Base-by-base conservation (phyloP, 2,329 filamentous ascomycete genomes). In the Xylaria arbuscula region DNA sequence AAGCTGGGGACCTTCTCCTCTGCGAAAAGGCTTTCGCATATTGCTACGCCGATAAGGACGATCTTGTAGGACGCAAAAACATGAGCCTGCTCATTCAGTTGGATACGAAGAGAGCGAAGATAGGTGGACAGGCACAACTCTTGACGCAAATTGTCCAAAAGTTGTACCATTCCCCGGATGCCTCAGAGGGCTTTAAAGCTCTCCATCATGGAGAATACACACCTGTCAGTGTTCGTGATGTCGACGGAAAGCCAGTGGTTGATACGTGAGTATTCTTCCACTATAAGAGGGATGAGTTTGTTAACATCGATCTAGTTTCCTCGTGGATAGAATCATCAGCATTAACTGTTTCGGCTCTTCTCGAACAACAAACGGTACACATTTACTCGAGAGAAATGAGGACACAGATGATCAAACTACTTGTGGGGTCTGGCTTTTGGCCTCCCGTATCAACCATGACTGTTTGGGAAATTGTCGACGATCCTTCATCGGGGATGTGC, bases 1-100 rank as follows among this genome's bases (percentile, higher is more conserved):
- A 79, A 45, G 81, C 83, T 0, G 86, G 86, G 0, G 83, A 88
- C 3, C 77, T 88, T 1, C 74, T 89, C 0, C 71, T 89, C 1
- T 88, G 85, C 55, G 87, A 89, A 67, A 89, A 88, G 68, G 86
- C 86, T 0, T 87, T 88, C 71, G 75, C 75, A 0, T 80, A 86
- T 72, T 77, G 69, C 22, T 82, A 77, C 51, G 71, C 67, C 42
- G 77, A 68, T 40, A 75, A 72, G 3, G 71, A 73, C 9, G 71
- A 67, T 8, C 58, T 45, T 8, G 36, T 55, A 1, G 57, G 76
- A 54, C n/a, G 3, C 8, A 70, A 65, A 6, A 75, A 73, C 3
- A 66, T 70, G 11, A 75, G 64, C 1, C n/a, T 83, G 0, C 58
- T 85, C 53, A 73, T 85, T 17, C 82, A 85, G 64, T 2, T 75